Evolutionary conservation across 805 yeast species (phyloP).

Genomic region (Monosporozyma unispora): DNA sequence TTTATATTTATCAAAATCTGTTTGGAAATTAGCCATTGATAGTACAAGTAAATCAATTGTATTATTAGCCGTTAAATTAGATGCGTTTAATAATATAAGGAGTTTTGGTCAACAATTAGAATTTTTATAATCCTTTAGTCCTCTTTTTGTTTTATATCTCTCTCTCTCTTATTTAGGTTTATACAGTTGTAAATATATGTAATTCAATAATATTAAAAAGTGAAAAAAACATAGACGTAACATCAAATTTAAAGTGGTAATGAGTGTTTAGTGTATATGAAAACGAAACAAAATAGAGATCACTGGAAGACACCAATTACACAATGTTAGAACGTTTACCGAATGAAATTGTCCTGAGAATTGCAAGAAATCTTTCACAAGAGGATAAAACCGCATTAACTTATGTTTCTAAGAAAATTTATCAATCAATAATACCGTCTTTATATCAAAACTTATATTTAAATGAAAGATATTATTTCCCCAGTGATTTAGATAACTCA

Average conservation of each 20-base stretch:
- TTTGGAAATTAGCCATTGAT: slow-evolving; percentile 20
- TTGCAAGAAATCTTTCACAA: slow-evolving; percentile 15
- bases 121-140: slow-evolving; percentile 7
- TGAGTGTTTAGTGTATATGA: too few species aligned
- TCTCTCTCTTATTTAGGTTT: not conserved
- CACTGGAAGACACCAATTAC: too few species aligned
- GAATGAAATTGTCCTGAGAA: slow-evolving; percentile 13
- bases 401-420: slow-evolving; percentile 15
- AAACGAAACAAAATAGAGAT: too few species aligned
- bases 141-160: not conserved
- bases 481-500: slow-evolving; percentile 19
- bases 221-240: too few species aligned
- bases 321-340: slow-evolving; percentile 22
- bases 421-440: slow-evolving; percentile 11
- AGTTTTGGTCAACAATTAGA: slow-evolving; percentile 13
- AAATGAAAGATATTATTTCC: slow-evolving; percentile 19
- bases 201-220: not conserved
- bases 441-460: slow-evolving; percentile 21
- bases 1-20: slow-evolving; percentile 13
- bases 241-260: too few species aligned
- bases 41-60: slow-evolving; percentile 9
- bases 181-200: not conserved
- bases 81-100: slow-evolving; percentile 11
- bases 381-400: slow-evolving; percentile 21
- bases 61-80: slow-evolving; percentile 17